Base-by-base conservation (phyloP, 106 monocot species). In the Apostasia ramifera region DNA sequence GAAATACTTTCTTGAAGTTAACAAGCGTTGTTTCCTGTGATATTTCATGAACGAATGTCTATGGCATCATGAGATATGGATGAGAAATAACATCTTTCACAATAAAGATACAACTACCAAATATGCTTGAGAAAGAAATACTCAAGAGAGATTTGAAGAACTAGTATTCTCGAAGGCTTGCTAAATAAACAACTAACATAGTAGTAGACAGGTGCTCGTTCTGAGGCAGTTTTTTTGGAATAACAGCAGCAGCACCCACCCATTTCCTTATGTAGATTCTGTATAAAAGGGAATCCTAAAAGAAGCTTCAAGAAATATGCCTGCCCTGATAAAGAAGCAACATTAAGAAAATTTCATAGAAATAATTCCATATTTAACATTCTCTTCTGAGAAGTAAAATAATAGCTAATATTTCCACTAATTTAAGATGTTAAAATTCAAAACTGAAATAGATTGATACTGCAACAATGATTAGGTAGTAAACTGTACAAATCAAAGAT, bases 211-310 rank as follows among this genome's bases (percentile, higher is more conserved):
- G 73, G 74, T 52, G 68, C 54, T 49, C 78, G 76, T 48, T 78
- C 71, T 72, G 73, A 72, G 48, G 68, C 80, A 66, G 73, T 38
- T 55, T 71, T 71, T 69, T 74, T 67, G 63, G 83, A 74, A 63
- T 78, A 77, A 69, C 77, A 67, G 62, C 83, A 87, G 71, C 83
- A 83, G 56, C 77, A 81, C 53, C 77, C 81, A 71, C 83, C 78
- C 78, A 82, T 82, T 70, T 39, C 76, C 41, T 58, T 68, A 41
- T 68, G 9, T 43, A 62, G 12, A 62, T 62, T 8, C 13, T 44
- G 12, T 62, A 6, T 41, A 11, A 7, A 44, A 40, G 42, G 44
- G 44, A 40, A 41, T 40, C 44, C 12, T 62, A 11, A 62, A 62
- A 44, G n/a, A 8, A 14, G 26, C 15, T 46, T 26, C 4, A 12